Evolutionary conservation across 768 basidiomycete genomes (phyloP).

Genomic region (Mycena galericulata): DNA sequence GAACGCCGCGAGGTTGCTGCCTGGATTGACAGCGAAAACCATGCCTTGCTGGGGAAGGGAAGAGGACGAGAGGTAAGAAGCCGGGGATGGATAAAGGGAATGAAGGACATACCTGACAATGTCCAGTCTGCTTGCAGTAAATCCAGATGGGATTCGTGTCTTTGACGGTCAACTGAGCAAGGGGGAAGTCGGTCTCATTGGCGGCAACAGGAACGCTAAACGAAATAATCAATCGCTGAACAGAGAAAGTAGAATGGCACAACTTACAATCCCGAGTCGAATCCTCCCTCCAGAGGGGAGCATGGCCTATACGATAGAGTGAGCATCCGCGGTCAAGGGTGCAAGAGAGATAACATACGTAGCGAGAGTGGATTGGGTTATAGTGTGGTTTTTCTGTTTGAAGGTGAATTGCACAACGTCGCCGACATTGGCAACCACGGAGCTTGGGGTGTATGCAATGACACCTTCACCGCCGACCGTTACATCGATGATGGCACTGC

Average conservation of each 20-base stretch:
- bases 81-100: too few relatives aligned
- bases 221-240: slow-evolving; percentile 5
- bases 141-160: slow-evolving; percentile 67
- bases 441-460: slow-evolving; percentile 53
- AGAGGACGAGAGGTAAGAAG: too few relatives aligned
- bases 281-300: slow-evolving; percentile 52
- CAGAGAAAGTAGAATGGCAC: background rate
- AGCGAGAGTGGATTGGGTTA: slow-evolving; percentile 66
- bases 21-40: slow-evolving; percentile 77
- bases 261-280: slow-evolving; percentile 71
- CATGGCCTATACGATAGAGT: slow-evolving; percentile 55
- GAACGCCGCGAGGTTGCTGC: slow-evolving; percentile 65
- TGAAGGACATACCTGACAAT: slow-evolving; percentile 56
- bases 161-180: slow-evolving; percentile 55
- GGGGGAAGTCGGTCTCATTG: slow-evolving; percentile 56
- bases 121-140: slow-evolving; percentile 66
- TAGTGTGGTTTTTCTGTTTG: slow-evolving; percentile 69
- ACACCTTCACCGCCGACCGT: slow-evolving; percentile 61
- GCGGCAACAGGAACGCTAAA: slow-evolving; percentile 61
- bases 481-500: slow-evolving; percentile 54
- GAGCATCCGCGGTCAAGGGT: background rate
- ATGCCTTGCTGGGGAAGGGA: slow-evolving; percentile 57
- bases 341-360: background rate
- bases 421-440: slow-evolving; percentile 20
- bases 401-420: slow-evolving; percentile 60